Conservation (phyloP, 345 rosid species). For the Salix udensis region DNA sequence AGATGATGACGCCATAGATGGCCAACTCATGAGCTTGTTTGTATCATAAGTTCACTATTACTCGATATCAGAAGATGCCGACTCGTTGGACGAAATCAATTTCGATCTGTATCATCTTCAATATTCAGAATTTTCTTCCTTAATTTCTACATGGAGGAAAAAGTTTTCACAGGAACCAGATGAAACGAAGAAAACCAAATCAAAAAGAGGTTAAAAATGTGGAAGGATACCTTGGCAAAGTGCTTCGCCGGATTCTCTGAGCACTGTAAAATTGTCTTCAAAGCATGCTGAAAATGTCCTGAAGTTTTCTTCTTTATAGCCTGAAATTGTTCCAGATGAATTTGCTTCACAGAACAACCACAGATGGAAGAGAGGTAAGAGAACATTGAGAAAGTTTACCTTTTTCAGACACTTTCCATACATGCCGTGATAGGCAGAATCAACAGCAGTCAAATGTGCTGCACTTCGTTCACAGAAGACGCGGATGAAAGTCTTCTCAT, state of each 20-base stretch:
- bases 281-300: constrained; percentile 48
- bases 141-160: background rate
- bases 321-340: constrained; percentile 24
- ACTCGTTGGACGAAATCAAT: background rate
- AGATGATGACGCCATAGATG: background rate
- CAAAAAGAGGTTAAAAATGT: background rate
- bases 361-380: background rate
- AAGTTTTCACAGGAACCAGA: background rate
- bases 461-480: constrained; percentile 56
- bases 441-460: constrained; percentile 54
- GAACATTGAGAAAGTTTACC: constrained; percentile 29
- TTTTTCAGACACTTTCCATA: constrained; percentile 50
- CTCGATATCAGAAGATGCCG: background rate
- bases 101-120: background rate
- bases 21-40: background rate
- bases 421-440: constrained; percentile 36
- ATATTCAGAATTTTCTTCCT: background rate
- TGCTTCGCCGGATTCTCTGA: constrained; percentile 50
- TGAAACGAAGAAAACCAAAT: background rate
- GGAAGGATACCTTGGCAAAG: constrained; percentile 49
- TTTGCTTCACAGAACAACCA: background rate
- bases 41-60: background rate
- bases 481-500: constrained; percentile 56
- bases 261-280: constrained; percentile 48
- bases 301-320: constrained; percentile 64